Evolutionary conservation across 192 early-diverging fungal genomes (phyloP).

Genomic region (Linnemannia schmuckeri): DNA sequence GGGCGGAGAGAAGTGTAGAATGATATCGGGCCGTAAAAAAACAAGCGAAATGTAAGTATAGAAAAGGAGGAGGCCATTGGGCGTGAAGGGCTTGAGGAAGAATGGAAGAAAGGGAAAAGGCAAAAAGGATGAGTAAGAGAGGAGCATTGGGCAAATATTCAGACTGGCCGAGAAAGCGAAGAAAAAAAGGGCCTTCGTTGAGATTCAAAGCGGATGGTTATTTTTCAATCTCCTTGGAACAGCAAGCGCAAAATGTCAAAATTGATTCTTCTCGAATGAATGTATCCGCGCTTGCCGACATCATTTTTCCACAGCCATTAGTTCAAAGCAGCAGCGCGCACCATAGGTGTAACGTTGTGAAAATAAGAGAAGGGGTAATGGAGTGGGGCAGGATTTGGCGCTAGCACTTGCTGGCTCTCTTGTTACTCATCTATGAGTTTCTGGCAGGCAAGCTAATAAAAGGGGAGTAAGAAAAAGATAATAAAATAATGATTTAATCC

Average conservation of each 20-base stretch:
- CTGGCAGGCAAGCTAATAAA: background rate
- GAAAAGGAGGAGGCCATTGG: background rate
- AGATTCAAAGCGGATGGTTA: conserved; percentile 6
- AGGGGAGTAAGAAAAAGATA: background rate
- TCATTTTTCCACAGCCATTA: background rate
- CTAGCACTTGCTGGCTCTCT: background rate
- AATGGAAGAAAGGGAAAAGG: conserved; percentile 40
- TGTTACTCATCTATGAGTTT: background rate
- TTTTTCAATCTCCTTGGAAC: background rate
- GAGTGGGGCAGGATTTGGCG: background rate
- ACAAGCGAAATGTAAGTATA: conserved; percentile 22
- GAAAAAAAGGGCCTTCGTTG: background rate
- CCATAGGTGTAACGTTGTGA: background rate
- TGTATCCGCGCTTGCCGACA: background rate
- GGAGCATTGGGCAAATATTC: conserved; percentile 12
- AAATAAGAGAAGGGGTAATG: background rate
- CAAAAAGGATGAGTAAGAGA: conserved; percentile 55
- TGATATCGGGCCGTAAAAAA: conserved; percentile 56
- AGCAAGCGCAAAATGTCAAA: background rate
- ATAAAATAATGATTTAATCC: background rate
- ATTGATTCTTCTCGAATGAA: background rate
- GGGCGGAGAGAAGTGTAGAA: conserved; percentile 41
- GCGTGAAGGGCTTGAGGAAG: conserved; percentile 12
- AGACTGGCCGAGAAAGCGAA: background rate
- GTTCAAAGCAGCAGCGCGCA: background rate